Base-by-base conservation (phyloP, 805 yeast species). In the Isabelozyma heimii region DNA sequence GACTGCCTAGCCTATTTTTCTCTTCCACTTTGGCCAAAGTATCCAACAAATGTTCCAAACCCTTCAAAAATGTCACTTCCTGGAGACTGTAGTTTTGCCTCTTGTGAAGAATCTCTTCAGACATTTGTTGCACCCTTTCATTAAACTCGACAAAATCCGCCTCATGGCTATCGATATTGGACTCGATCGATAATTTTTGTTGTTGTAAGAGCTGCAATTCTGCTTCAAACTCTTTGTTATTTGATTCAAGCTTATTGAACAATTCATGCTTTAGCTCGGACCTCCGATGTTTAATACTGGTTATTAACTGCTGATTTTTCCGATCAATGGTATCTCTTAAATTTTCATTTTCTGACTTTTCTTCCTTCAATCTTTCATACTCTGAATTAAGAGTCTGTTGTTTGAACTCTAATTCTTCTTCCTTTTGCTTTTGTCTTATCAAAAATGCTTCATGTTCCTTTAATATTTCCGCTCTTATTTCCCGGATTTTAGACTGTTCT, bases 181-280 rank as follows among this genome's bases (percentile, higher is more conserved):
- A 42, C 15, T 50, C 42, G 9, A 55, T 39, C 16, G 47, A 49
- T 5, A 50, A 15, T 28, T 33, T 37, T 28, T 55, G 58, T 24
- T 49, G 53, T 5, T 42, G 17, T 3, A 54, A 37, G n/a, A 47
- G 26, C 26, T 48, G 37, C 3, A 37, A 39, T 27, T 44, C 47
- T 8, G 15, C 16, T 8, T 44, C 43, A 6, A 35, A 17, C 12
- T 27, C 14, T 44, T 5, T 12, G 20, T 42, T 42, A 20, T 43
- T 35, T 17, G 26, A 17, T 17, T 13, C 15, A 15, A 43, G 41
- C 16, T 37, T 20, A n/a, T 2, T n/a, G 8, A n/a, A 12, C 17
- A 42, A 42, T 15, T 42, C 37, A 27, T 42, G 12, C 12, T 42
- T 42, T 9, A 42, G n/a, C 4, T 27, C 14, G 3, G 13, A 28